Evolutionary conservation across 352 stramenopile species (phyloP), one percentile per base, ranked within the genome.

Genomic region (Peronospora belbahrii): DNA sequence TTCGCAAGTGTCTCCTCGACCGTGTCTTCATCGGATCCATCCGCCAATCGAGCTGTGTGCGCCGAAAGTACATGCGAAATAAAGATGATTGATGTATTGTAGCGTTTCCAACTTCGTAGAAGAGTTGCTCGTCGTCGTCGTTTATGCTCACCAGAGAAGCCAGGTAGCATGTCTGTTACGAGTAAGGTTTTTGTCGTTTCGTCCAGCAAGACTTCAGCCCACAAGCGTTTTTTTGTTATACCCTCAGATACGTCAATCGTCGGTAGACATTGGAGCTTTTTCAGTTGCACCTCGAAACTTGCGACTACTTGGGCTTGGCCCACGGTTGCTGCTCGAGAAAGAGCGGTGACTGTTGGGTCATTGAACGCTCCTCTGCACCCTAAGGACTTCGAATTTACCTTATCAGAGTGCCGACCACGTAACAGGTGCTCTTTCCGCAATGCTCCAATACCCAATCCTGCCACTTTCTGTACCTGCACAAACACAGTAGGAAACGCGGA

Each of bases 81-180:
- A 46, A 67, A 82, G 10, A 80, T 49, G 19, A 90, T 85, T 0
- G 67, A 77, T 1, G 68, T 67, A 36, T 85, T 88, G 52, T 85
- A 90, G 11, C 65, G 60, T 43, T 88, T 88, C 81, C 81, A 92
- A 41, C 72, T 87, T 6, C 75, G 69, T 36, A 92, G 44, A 32
- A 92, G 53, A 36, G 69, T 88, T 15, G 81, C 67, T 4, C 79
- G 59, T 2, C 78, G 70, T 3, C 79, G 72, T 5, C 77, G 59
- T 22, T 77, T 78, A 43, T 90, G 81, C 18, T 88, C 81, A 0
- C 64, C 69, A 3, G 81, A 92, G 25, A 65, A 67, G 3, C 81
- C 81, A 22, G 81, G 81, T 0, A 92, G 59, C 56, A 88, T 78
- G 56, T 92, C 81, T 3, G 77, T 92, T 22, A 92, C 74, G 11